phyloP scores from a whole-genome alignment of 192 early-diverging fungal genomes.

The Umbelopsis vinacea region DNA sequence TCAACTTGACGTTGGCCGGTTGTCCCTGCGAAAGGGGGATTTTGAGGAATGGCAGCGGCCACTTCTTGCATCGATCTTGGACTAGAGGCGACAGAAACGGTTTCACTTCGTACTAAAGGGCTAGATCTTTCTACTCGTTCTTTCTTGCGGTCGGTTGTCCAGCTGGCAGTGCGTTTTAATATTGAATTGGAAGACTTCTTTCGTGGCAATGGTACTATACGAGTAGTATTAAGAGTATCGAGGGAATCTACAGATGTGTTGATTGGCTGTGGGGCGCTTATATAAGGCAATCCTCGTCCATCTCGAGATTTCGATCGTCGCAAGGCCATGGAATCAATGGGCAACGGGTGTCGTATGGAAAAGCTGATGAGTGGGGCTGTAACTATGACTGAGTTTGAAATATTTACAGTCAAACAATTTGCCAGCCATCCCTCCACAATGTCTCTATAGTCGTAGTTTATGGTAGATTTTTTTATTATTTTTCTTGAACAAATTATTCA shows the following conservation, averaged over 20 bases:
- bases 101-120: conserved; percentile 4
- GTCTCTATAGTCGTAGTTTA: neutral
- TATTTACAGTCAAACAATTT: neutral
- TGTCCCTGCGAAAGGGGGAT: conserved; percentile 20
- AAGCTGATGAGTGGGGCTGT: neutral
- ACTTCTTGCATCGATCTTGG: neutral
- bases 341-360: neutral
- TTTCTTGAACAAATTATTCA: neutral
- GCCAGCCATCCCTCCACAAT: neutral
- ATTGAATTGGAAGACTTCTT: conserved; percentile 24
- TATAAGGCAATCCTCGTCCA: conserved; percentile 6
- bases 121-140: neutral
- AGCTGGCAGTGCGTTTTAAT: conserved; percentile 18
- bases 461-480: neutral
- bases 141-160: conserved; percentile 22
- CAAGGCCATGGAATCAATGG: neutral
- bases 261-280: conserved; percentile 16
- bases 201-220: neutral
- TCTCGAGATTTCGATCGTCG: conserved; percentile 26
- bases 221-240: neutral
- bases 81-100: neutral
- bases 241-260: neutral
- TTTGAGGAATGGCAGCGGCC: neutral
- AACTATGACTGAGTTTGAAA: neutral
- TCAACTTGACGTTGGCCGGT: conserved; percentile 41